Base-by-base conservation (phyloP, 2,329 filamentous ascomycete species). In the Pseudocercospora fijiensis region DNA sequence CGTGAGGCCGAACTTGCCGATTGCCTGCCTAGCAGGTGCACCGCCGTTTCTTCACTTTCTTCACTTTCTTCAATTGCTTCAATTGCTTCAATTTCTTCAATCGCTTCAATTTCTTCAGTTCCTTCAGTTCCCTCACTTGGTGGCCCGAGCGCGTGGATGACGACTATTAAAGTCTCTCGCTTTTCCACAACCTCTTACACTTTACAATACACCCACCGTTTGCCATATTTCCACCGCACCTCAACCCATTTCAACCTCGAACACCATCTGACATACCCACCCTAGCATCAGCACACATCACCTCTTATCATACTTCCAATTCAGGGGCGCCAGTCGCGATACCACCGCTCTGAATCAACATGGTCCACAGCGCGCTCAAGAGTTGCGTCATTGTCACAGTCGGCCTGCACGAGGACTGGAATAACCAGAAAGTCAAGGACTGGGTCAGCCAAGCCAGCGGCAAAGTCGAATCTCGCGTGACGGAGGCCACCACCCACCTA, bases 391-490 rank as follows among this genome's bases (percentile, higher is more conserved):
- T 71, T 11, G 67, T 67, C 16, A 57, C 62, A 2, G 37, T 62
- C 30, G 66, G 62, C 43, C 55, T 49, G 8, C 45, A 63, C 51
- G 57, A 66, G 16, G 63, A 67, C 26, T 72, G 67, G 68, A 68
- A 57, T 30, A 61, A 47, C 11, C 37, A 67, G 0, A 61, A 69
- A 4, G 37, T 95, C 37, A 81, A 81, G 37, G 79, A 80, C 43
- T 96, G 91, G 90, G 82, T 91, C 9, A 78, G 79, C 3, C 73
- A 80, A 3, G 85, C 89, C 63, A 86, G 85, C 6, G 92, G 90
- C 1, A 75, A 62, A 0, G 74, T 79, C 0, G 76, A 81, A 0
- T 76, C 91, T 18, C 77, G 80, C 0, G 76, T 92, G 26, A 80
- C 80, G 26, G 64, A 68, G 4, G 71, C 79, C 0, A 85, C 89